Conservation (phyloP, 805 yeast genomes). For the Blastobotrys terrestris region DNA sequence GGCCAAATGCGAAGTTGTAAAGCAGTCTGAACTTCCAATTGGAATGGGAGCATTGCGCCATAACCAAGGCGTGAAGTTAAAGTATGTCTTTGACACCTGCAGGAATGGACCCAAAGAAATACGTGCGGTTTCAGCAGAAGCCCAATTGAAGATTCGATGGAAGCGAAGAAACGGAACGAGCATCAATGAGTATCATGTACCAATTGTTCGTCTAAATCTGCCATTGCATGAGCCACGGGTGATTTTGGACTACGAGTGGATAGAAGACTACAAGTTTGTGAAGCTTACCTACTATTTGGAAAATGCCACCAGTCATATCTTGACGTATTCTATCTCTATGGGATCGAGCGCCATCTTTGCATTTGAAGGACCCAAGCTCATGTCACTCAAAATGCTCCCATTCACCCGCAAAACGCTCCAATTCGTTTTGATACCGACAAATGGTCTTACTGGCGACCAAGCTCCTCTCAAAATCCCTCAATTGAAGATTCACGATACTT, state of each 20-base stretch:
- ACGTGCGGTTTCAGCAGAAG: slow-evolving; percentile 23
- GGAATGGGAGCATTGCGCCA: slow-evolving; percentile 10
- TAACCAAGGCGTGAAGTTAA: slow-evolving; percentile 15
- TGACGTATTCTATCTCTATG: slow-evolving; percentile 53
- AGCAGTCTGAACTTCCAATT: slow-evolving; percentile 9
- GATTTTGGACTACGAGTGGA: slow-evolving; percentile 33
- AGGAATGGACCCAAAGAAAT: slow-evolving; percentile 15
- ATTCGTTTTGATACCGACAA: slow-evolving; percentile 25
- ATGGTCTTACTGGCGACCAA: neutral
- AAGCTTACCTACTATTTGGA: slow-evolving; percentile 46
- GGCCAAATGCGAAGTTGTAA: slow-evolving; percentile 13
- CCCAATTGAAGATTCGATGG: slow-evolving; percentile 30
- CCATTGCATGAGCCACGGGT: slow-evolving; percentile 70
- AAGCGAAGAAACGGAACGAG: slow-evolving; percentile 13
- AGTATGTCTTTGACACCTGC: slow-evolving; percentile 16
- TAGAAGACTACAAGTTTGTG: slow-evolving; percentile 1
- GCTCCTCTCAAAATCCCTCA: slow-evolving; percentile 44
- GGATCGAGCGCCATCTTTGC: slow-evolving; percentile 35
- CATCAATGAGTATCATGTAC: slow-evolving; percentile 18
- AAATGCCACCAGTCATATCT: slow-evolving; percentile 66
- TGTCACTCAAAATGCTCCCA: slow-evolving; percentile 50
- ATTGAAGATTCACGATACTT: slow-evolving; percentile 60
- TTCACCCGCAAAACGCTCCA: slow-evolving; percentile 40
- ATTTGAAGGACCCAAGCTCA: slow-evolving; percentile 33
- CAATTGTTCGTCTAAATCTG: slow-evolving; percentile 46